Evolutionary conservation across 2,329 filamentous ascomycete genomes (phyloP).

Genomic region (Diaporthe ampelina): DNA sequence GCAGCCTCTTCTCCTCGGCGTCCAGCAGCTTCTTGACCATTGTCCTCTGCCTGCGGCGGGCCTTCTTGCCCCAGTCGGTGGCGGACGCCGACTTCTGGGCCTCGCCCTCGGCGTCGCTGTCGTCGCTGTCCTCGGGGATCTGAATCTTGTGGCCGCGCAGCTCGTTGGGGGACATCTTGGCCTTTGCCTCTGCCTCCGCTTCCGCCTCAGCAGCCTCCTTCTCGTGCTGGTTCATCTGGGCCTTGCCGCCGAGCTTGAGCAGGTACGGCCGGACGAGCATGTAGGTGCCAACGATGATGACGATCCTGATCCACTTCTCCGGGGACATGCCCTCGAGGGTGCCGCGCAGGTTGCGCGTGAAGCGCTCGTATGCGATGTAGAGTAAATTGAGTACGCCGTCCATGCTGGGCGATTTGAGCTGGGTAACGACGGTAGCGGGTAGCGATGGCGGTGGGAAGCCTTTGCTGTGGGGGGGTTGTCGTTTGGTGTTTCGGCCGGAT

Average conservation of each 20-base stretch:
- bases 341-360: slow-evolving; percentile 63
- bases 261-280: slow-evolving; percentile 81
- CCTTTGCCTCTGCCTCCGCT: slow-evolving; percentile 58
- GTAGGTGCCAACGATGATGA: slow-evolving; percentile 81
- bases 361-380: slow-evolving; percentile 49
- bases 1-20: slow-evolving; percentile 70
- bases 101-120: slow-evolving; percentile 61
- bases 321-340: slow-evolving; percentile 65
- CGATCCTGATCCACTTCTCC: slow-evolving; percentile 75
- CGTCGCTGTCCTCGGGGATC: slow-evolving; percentile 67
- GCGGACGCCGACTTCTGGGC: slow-evolving; percentile 57
- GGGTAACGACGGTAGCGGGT: neutral
- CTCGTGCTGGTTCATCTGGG: slow-evolving; percentile 75
- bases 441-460: neutral
- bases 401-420: slow-evolving; percentile 44
- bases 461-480: neutral
- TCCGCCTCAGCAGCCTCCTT: slow-evolving; percentile 67
- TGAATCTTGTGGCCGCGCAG: slow-evolving; percentile 69
- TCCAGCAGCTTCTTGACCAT: slow-evolving; percentile 76
- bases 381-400: slow-evolving; percentile 47
- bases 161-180: slow-evolving; percentile 74
- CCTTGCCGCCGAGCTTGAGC: slow-evolving; percentile 74
- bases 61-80: slow-evolving; percentile 78
- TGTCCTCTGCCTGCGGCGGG: slow-evolving; percentile 76
- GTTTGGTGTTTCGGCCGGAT: neutral